Percentiles rank a stretch among this genome's conserved stretches.
phyloP scores from a whole-genome alignment of 176 grass and related monocot genomes.

The Zoysia japonica region DNA sequence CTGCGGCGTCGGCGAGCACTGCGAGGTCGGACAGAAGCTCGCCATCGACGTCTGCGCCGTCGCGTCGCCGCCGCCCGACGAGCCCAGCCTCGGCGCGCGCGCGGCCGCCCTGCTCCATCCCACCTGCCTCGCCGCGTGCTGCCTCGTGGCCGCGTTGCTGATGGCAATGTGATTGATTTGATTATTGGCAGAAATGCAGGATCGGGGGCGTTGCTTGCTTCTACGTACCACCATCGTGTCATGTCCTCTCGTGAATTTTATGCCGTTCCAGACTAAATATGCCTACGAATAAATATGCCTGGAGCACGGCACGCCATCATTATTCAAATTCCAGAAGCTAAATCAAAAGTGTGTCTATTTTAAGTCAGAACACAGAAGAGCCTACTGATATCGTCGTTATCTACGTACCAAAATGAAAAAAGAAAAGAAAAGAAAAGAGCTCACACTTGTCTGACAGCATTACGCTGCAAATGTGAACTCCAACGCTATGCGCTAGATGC shows the following conservation, averaged over 20 bases:
- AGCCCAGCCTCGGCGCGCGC: not conserved
- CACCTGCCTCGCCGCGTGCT: not conserved
- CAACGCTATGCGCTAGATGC: constrained; percentile 37
- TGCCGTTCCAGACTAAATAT: too few species aligned
- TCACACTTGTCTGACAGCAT: not conserved
- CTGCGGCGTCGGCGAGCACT: constrained; percentile 79
- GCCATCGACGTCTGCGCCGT: constrained; percentile 55
- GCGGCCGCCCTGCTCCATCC: not conserved
- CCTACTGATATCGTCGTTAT: constrained; percentile 1
- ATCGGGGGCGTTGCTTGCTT: not conserved
- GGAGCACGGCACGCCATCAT: not conserved
- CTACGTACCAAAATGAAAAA: not conserved
- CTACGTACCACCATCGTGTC: too few species aligned
- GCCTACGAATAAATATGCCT: not conserved
- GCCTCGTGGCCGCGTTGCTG: not conserved
- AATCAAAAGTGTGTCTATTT: not conserved
- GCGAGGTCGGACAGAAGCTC: constrained; percentile 77
- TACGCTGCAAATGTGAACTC: not conserved
- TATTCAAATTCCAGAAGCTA: not conserved
- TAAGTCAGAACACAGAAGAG: not conserved
- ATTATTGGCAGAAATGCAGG: not conserved
- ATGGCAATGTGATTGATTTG: not conserved
- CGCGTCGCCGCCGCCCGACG: constrained; percentile 19
- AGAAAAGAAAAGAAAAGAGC: constrained; percentile 20
- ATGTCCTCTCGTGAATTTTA: too few species aligned